These are phyloP conservation scores for Aquilaria malaccensis DNA, from an alignment of 345 rosid species.

Conservation along the genomic window DNA sequence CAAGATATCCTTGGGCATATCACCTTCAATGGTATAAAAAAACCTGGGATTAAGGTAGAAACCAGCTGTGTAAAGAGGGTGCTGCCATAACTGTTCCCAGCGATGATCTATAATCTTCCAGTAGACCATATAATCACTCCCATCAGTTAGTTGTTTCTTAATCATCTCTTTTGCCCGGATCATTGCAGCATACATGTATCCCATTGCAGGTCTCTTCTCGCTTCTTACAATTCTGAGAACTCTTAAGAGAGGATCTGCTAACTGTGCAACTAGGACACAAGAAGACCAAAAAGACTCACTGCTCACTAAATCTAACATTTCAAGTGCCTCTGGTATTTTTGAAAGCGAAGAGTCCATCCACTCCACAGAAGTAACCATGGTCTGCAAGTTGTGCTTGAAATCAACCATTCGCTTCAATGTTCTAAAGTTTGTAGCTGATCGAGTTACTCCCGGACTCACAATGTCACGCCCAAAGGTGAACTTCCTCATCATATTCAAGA, in stretches of 20 bases:
- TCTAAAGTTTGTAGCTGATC: constrained; percentile 62
- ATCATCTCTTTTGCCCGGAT: constrained; percentile 76
- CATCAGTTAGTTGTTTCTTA: constrained; percentile 60
- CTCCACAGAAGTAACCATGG: constrained; percentile 81
- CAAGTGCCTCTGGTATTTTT: constrained; percentile 65
- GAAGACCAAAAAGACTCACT: constrained; percentile 80
- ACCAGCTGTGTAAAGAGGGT: constrained; percentile 84
- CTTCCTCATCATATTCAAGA: constrained; percentile 70
- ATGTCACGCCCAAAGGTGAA: constrained; percentile 70
- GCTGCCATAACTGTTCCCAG: constrained; percentile 67
- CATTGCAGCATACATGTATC: constrained; percentile 74
- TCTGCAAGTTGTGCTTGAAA: constrained; percentile 56
- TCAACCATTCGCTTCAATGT: constrained; percentile 51
- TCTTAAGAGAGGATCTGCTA: constrained; percentile 63
- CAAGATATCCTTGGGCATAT: constrained; percentile 47
- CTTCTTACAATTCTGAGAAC: constrained; percentile 48
- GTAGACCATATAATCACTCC: constrained; percentile 56
- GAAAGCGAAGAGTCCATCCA: constrained; percentile 72
- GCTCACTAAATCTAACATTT: constrained; percentile 53
- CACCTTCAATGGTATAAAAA: constrained; percentile 68
- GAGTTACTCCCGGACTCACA: constrained; percentile 50
- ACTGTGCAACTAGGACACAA: constrained; percentile 33
- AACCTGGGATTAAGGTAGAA: constrained; percentile 91
- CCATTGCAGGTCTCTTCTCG: constrained; percentile 78
- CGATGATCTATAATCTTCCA: constrained; percentile 81